phyloP scores from a whole-genome alignment of 495 filamentous ascomycete species.

The Neurospora tetrasperma region DNA sequence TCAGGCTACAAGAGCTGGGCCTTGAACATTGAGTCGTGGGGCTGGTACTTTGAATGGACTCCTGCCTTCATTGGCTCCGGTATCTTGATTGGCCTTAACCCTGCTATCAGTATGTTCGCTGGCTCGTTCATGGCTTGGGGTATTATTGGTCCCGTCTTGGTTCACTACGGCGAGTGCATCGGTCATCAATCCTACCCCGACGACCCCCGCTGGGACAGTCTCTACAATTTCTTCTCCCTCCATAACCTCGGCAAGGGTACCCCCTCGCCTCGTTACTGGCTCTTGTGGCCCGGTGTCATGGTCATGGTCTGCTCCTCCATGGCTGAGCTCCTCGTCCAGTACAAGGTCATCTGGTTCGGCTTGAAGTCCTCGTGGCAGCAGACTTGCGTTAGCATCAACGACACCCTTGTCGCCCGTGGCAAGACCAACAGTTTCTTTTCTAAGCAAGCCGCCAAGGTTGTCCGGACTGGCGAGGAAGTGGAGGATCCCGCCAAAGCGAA shows the following conservation, averaged over 20 bases:
- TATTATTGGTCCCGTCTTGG: slow-evolving; percentile 52
- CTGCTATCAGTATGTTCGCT: slow-evolving; percentile 50
- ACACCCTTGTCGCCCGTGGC: slow-evolving; percentile 25
- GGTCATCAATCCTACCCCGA: slow-evolving; percentile 31
- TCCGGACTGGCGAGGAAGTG: slow-evolving; percentile 20
- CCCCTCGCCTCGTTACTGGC: slow-evolving; percentile 54
- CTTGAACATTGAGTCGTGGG: slow-evolving; percentile 53
- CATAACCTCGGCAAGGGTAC: slow-evolving; percentile 29
- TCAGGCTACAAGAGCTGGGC: slow-evolving; percentile 45
- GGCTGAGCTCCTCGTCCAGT: slow-evolving; percentile 51
- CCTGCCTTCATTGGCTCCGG: slow-evolving; percentile 59
- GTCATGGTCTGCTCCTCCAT: slow-evolving; percentile 53
- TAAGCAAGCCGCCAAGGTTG: slow-evolving; percentile 23
- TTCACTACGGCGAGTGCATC: slow-evolving; percentile 43
- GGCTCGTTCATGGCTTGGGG: slow-evolving; percentile 54
- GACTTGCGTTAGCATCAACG: slow-evolving; percentile 33
- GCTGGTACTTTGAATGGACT: slow-evolving; percentile 54
- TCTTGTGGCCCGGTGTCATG: slow-evolving; percentile 58
- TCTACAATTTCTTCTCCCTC: slow-evolving; percentile 42
- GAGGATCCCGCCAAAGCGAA: slow-evolving; percentile 43
- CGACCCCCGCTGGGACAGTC: slow-evolving; percentile 41
- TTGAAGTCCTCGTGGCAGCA: slow-evolving; percentile 41
- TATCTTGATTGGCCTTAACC: slow-evolving; percentile 56
- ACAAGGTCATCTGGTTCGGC: slow-evolving; percentile 46
- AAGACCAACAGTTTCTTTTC: slow-evolving; percentile 39